Base-by-base conservation (phyloP, 768 basidiomycete genomes). In the Panellus pusillus region DNA sequence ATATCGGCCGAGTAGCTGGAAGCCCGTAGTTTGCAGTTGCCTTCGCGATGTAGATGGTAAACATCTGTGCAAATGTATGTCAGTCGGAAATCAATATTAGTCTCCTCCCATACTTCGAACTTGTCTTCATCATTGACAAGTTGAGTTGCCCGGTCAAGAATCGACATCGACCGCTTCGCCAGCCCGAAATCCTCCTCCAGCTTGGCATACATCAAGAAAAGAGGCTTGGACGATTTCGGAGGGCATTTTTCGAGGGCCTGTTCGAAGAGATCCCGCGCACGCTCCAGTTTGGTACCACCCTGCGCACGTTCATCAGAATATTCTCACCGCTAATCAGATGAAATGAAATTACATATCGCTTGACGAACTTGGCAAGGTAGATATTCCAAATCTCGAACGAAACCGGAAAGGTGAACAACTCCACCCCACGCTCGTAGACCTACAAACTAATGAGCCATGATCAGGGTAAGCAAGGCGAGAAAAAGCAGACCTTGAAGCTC, bases 381-480 rank as follows among this genome's bases (percentile, higher is more conserved):
- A 97, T 97, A 69, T 99, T 98, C 96, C 97, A 98, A 59, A 99
- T 86, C 72, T 99, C 97, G 69, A 98, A 98, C 4, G 93, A 95
- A 56, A 98, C 86, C 0, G 97, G 97, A 79, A 92, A 98, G 9
- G 95, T 96, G 76, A 98, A 98, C 28, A 98, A 74, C 60, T 98
- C 96, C 9, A 96, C 93, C 43, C 97, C 97, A 20, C 95, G 86
- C 68, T 98, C 97, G 67, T 98, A 99, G 20, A 96, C 89, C 89
- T 91, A 44, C 6, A 36, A 36, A 42, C 37, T 24, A 28, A 14
- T 58, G 65, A 38, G 66, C 52, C 14, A 37, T 28, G 18, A 18
- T 37, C 14, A 41, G 54, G 9, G 15, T 44, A n/a, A 6, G 5
- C 43, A 42, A 36, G 9, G 7, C 14, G 50, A 45, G 37, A 17